These are phyloP conservation scores for Aspergillus sp. DNA, from an alignment of 2,329 filamentous ascomycete species.

Conservation along the genomic window DNA sequence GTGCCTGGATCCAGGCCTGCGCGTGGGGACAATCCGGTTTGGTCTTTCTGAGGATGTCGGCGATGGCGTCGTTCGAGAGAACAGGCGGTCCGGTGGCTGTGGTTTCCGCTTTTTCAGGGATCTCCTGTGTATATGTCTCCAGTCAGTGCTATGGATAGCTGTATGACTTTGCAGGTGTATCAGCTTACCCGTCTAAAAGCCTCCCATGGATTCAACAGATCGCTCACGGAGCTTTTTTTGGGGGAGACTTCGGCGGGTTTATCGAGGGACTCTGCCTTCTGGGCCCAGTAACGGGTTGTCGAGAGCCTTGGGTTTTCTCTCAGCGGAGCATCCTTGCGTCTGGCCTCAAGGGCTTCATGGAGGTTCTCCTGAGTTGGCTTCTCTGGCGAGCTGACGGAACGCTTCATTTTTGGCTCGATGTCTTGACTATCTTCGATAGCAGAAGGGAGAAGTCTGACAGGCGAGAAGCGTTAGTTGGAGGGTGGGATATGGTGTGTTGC, in stretches of 20 bases:
- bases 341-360: not conserved
- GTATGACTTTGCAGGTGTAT: not conserved
- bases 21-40: slow-evolving; percentile 18
- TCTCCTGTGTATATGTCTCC: not conserved
- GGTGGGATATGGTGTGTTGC: not conserved
- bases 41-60: slow-evolving; percentile 15
- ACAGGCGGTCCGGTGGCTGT: not conserved
- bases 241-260: slow-evolving; percentile 1
- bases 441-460: not conserved
- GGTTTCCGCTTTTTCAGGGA: slow-evolving; percentile 3
- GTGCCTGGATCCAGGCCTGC: slow-evolving; percentile 18
- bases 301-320: slow-evolving; percentile 1
- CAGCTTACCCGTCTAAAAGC: not conserved
- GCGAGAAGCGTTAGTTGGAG: not conserved
- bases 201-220: not conserved
- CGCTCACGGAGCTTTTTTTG: not conserved
- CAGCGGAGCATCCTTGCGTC: not conserved
- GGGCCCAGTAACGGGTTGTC: slow-evolving; percentile 5
- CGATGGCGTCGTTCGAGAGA: slow-evolving; percentile 16
- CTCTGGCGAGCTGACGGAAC: too few species aligned
- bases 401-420: too few species aligned
- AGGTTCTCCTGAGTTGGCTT: too few species aligned
- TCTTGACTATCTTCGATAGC: not conserved
- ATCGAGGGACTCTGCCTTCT: slow-evolving; percentile 8
- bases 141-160: not conserved